These are phyloP conservation scores for Waltergamsia citrina DNA, from an alignment of 2,329 filamentous ascomycete genomes.

Conservation along the genomic window DNA sequence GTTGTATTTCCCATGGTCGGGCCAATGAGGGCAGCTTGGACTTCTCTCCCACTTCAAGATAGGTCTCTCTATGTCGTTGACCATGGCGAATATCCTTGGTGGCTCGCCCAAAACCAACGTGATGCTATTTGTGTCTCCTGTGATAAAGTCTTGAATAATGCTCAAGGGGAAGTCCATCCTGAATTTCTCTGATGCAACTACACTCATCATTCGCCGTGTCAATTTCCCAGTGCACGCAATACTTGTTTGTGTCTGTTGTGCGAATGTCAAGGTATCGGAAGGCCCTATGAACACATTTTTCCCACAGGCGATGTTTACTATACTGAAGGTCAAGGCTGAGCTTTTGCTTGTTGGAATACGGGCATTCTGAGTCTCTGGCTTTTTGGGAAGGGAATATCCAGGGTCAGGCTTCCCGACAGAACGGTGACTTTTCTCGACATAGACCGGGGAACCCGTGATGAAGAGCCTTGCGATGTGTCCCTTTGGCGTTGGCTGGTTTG, in stretches of 20 bases:
- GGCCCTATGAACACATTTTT: constrained; percentile 30
- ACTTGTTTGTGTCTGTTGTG: constrained; percentile 26
- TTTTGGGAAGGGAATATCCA: constrained; percentile 16
- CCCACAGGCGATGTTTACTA: constrained; percentile 30
- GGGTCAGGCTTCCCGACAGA: constrained; percentile 12
- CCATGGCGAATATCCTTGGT: constrained; percentile 17
- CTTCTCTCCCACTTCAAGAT: constrained; percentile 17
- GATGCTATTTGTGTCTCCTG: constrained; percentile 20
- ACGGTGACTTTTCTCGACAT: constrained; percentile 22
- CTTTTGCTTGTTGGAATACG: not conserved
- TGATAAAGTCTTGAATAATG: constrained; percentile 35
- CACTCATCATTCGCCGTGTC: constrained; percentile 27
- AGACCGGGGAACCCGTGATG: constrained; percentile 18
- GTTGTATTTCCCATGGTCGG: constrained; percentile 20
- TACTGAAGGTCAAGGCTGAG: constrained; percentile 2
- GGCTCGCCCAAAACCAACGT: constrained; percentile 42
- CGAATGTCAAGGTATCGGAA: constrained; percentile 26
- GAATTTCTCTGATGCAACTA: constrained; percentile 17
- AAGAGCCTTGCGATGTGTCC: constrained; percentile 16
- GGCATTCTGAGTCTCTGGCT: constrained; percentile 10
- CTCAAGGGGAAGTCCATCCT: constrained; percentile 39
- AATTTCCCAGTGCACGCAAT: constrained; percentile 32
- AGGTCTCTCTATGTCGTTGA: too few species aligned
- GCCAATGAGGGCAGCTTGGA: constrained; percentile 13
- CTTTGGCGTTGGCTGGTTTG: not conserved